Percentiles rank a stretch among this genome's conserved stretches.
These are phyloP conservation scores for Yamadazyma paraphyllophila DNA, from an alignment of 805 yeast genomes.

Conservation along the genomic window DNA sequence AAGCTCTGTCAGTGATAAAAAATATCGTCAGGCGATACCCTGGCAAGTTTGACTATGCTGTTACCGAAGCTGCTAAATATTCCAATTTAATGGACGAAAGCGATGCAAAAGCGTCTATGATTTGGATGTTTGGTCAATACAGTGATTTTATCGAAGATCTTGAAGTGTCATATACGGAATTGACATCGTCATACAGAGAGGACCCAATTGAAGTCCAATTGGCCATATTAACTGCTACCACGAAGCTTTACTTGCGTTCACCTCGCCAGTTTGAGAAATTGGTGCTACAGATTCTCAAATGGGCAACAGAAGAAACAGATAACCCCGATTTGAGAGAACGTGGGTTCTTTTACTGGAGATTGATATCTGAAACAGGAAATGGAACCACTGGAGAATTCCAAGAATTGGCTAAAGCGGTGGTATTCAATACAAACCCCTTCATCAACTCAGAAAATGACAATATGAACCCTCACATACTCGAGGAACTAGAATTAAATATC, in stretches of 20 bases:
- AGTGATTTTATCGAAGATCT: slow-evolving; percentile 44
- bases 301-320: slow-evolving; percentile 70
- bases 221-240: slow-evolving; percentile 68
- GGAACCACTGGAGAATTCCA: slow-evolving; percentile 35
- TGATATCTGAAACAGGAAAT: slow-evolving; percentile 46
- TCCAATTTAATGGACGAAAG: slow-evolving; percentile 60
- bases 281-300: slow-evolving; percentile 57
- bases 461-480: slow-evolving; percentile 66
- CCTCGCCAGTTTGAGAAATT: slow-evolving; percentile 56
- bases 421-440: slow-evolving; percentile 59
- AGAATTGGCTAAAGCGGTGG: slow-evolving; percentile 42
- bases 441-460: slow-evolving; percentile 67
- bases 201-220: slow-evolving; percentile 76
- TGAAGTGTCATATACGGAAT: slow-evolving; percentile 17
- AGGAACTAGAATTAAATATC: slow-evolving; percentile 77
- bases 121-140: slow-evolving; percentile 84
- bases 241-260: slow-evolving; percentile 60
- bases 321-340: slow-evolving; percentile 87
- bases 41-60: slow-evolving; percentile 40
- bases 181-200: slow-evolving; percentile 48
- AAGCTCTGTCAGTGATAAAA: slow-evolving; percentile 70
- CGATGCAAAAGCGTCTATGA: slow-evolving; percentile 72
- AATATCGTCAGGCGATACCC: slow-evolving; percentile 80
- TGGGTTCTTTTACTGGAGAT: slow-evolving; percentile 82
- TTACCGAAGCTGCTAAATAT: slow-evolving; percentile 28